Conservation (phyloP, 1,284 basidiomycete species). For the Malassezia vespertilionis region DNA sequence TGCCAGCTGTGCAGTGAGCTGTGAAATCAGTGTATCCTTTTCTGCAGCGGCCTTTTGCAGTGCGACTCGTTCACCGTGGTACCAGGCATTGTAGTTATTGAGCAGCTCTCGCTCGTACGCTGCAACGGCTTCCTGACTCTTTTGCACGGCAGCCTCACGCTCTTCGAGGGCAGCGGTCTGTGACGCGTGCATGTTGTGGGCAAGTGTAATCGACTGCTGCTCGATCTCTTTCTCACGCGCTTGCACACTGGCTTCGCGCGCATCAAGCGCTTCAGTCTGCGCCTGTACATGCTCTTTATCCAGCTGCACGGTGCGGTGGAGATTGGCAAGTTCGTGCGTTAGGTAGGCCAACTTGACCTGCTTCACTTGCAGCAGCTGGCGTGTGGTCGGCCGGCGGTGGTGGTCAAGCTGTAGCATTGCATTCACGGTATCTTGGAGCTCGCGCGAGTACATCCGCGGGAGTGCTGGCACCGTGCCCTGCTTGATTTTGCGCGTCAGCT, state of each 20-base stretch:
- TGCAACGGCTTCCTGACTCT: constrained; percentile 3
- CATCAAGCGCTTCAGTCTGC: neutral
- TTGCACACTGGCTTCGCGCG: constrained; percentile 6
- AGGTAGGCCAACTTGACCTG: constrained; percentile 57
- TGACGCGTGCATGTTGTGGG: neutral
- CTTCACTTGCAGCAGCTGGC: constrained; percentile 65
- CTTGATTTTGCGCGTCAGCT: constrained; percentile 68
- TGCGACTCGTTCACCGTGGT: constrained; percentile 2
- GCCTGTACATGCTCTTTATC: constrained; percentile 13
- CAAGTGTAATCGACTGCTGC: neutral
- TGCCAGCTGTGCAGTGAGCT: neutral
- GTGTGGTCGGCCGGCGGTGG: constrained; percentile 67
- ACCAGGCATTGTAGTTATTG: constrained; percentile 2
- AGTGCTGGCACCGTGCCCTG: constrained; percentile 76
- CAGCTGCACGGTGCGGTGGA: constrained; percentile 4
- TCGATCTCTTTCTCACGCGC: constrained; percentile 4
- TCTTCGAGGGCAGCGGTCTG: constrained; percentile 2
- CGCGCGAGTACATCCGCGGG: constrained; percentile 66
- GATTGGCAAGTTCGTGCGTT: constrained; percentile 12
- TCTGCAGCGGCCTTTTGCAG: constrained; percentile 4
- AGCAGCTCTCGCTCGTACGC: constrained; percentile 1
- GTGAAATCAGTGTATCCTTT: constrained; percentile 7
- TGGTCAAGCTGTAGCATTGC: constrained; percentile 60
- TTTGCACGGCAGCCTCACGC: constrained; percentile 3
- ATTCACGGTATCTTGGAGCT: constrained; percentile 63